Conservation (phyloP, 225 moss, liverwort and hornwort genomes). For the Straminergon stramineum region DNA sequence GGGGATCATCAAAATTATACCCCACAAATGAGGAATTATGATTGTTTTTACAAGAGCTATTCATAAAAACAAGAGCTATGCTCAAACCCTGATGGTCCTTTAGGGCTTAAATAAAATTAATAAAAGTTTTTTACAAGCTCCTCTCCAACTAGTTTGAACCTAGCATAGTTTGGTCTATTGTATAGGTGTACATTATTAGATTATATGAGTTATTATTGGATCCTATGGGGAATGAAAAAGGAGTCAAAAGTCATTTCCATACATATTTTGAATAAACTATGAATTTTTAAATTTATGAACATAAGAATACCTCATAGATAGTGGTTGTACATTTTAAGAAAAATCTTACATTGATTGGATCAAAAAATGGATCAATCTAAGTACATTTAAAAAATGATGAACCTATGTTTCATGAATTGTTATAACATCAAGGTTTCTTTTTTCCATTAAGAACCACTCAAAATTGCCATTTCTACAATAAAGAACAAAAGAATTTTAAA, state of each 20-base stretch:
- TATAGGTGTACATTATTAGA: not conserved
- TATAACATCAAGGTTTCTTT: not conserved
- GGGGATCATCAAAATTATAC: no score
- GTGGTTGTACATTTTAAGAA: not conserved
- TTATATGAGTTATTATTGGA: not conserved
- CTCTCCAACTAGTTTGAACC: not conserved
- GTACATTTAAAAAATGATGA: not conserved
- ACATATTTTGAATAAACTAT: not conserved
- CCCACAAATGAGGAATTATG: no score
- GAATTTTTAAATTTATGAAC: not conserved
- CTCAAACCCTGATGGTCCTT: no score
- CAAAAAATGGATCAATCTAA: rapidly evolving
- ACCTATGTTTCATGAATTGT: not conserved
- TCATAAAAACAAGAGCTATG: no score
- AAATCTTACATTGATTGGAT: rapidly evolving
- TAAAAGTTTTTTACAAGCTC: not conserved
- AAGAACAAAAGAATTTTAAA: not conserved
- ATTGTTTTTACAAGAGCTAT: no score
- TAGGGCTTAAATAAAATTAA: not conserved
- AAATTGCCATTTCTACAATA: not conserved
- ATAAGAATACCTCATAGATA: not conserved
- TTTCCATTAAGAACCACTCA: not conserved
- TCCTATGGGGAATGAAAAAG: not conserved
- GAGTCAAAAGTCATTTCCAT: not conserved
- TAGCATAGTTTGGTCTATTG: rapidly evolving